Evolutionary conservation across 179 eudicot species (phyloP), one percentile per base, ranked within the genome.

Genomic region (Camellia oleifera): DNA sequence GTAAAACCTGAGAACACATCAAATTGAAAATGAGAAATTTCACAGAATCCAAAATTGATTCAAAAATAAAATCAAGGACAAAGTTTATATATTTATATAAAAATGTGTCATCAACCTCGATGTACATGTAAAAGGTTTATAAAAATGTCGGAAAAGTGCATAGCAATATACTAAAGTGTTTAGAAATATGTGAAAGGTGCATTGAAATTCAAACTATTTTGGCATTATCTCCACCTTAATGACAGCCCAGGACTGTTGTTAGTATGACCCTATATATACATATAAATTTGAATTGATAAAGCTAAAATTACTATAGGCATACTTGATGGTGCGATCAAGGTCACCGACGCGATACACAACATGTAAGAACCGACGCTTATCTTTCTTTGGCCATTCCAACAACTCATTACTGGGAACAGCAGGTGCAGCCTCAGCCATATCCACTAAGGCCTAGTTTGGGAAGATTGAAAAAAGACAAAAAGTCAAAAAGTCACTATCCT

Each of bases 301-400:
- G 7, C 14, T 2, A 57, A 8, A 57, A 42, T 4, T 3, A 56
- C 18, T 63, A 26, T 56, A 12, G 48, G 23, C 84, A 74, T 90
- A 95, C 99, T 94, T 94, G 73, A 95, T 95, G 53, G 97, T 94
- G 23, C 91, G 90, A 11, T 95, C 94, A 78, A 95, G 95, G 87
- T 95, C 92, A 80, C 99, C 99, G 68, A 95, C 99, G 60, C 99
- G 97, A 80, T 94, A 94, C 13, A 94, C 99, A 70, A 82, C 99
- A 82, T 94, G 99, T 68, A 92, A 80, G 13, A 94, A 45, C 66
- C 98, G 77, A 12, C 91, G 89, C 68, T 89, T 95, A 72, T 95
- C 98, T 79, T 92, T 90, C 83, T 88, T 88, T 66, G 96, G 92
- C 94, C 93, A 95, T 80, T 92, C 94, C 82, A 91, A 80, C 86